A percentile compares a stretch with the other conserved stretches of the same genome.
Evolutionary conservation across 306 rosid species (phyloP).

Genomic region (Casuarina cunninghamiana): DNA sequence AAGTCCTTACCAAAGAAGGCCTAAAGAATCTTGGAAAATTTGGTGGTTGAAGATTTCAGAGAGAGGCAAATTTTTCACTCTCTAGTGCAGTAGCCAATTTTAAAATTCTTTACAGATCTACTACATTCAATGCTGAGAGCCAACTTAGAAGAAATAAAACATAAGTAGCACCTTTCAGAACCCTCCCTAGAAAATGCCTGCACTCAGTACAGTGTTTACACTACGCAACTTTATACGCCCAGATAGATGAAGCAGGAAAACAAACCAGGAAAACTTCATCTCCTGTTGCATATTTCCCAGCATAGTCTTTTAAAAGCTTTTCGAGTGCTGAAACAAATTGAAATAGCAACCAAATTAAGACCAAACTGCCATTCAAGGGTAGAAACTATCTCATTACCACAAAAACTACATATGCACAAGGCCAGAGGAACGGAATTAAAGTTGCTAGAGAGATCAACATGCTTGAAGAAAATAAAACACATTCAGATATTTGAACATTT

Average conservation of each 20-base stretch:
- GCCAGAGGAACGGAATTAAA: neutral
- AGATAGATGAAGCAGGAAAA: neutral
- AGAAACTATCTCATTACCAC: neutral
- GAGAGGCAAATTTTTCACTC: neutral
- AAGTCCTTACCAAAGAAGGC: neutral
- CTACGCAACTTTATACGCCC: neutral
- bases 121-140: neutral
- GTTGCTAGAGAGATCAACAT: neutral
- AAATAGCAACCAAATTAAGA: conserved; percentile 10
- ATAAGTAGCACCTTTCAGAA: neutral
- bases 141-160: neutral
- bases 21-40: neutral
- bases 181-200: neutral
- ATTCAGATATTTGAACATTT: neutral
- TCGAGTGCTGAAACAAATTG: conserved; percentile 51
- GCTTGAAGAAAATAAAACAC: neutral
- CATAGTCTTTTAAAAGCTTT: conserved; percentile 42
- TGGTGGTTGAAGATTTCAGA: neutral
- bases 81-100: neutral
- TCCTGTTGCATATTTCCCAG: conserved; percentile 59
- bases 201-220: neutral
- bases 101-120: neutral
- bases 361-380: neutral
- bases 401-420: neutral
- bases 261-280: conserved; percentile 54